Conservation (phyloP, 768 basidiomycete species). For the Leucogyrophana mollusca region DNA sequence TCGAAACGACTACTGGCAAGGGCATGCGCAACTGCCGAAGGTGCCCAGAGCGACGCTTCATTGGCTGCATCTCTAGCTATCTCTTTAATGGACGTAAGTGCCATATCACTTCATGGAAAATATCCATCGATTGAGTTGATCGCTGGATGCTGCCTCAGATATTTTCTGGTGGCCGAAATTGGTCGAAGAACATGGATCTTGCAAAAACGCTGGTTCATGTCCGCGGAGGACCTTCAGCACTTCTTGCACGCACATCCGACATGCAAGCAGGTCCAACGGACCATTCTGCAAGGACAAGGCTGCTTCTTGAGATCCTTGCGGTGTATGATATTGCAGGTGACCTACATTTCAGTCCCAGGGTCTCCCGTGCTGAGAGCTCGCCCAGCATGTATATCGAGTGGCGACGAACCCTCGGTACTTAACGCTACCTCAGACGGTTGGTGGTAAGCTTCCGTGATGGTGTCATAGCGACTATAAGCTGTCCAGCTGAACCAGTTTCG, state of each 20-base stretch:
- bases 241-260: constrained; percentile 30
- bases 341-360: constrained; percentile 8
- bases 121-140: constrained; percentile 4
- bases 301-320: constrained; percentile 42
- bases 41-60: constrained; percentile 26
- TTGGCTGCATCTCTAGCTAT: constrained; percentile 28
- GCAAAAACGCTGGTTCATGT: constrained; percentile 37
- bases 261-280: constrained; percentile 20
- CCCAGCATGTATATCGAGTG: constrained; percentile 34
- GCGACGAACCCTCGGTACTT: constrained; percentile 33
- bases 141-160: constrained; percentile 32
- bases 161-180: constrained; percentile 39
- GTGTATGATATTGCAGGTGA: constrained; percentile 41
- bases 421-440: constrained; percentile 34
- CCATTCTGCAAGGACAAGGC: constrained; percentile 30
- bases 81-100: constrained; percentile 37
- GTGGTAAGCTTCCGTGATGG: constrained; percentile 34
- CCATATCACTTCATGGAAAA: constrained; percentile 4
- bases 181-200: constrained; percentile 35
- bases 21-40: constrained; percentile 29
- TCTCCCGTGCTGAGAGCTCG: constrained; percentile 4
- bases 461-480: constrained; percentile 10
- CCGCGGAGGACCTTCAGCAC: constrained; percentile 41
- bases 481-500: constrained; percentile 12
- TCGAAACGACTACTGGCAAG: constrained; percentile 32